phyloP scores from a whole-genome alignment of 805 yeast species.

The Scheffersomyces ergatensis region DNA sequence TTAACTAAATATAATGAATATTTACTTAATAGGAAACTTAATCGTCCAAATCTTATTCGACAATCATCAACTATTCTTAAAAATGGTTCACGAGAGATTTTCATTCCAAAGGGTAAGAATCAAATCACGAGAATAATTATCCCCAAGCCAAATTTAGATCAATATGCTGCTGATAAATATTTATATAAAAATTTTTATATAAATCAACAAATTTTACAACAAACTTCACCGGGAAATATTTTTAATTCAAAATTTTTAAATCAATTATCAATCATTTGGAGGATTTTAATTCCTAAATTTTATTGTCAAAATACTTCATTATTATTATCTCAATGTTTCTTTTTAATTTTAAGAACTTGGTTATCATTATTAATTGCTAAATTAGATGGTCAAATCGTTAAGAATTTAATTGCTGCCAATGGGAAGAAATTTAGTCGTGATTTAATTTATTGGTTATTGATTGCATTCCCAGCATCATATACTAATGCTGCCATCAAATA shows the following conservation, averaged over 20 bases:
- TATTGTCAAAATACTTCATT: conserved; percentile 65
- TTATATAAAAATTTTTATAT: conserved; percentile 46
- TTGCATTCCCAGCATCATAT: conserved; percentile 91
- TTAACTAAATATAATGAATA: conserved; percentile 29
- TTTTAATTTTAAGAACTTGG: conserved; percentile 82
- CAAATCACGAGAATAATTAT: conserved; percentile 34
- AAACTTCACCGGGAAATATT: conserved; percentile 10
- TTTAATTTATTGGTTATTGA: conserved; percentile 79
- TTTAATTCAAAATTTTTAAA: conserved; percentile 64
- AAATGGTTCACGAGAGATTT: conserved; percentile 46
- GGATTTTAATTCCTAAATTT: conserved; percentile 75
- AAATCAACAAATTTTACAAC: conserved; percentile 11
- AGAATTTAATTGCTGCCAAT: conserved; percentile 80
- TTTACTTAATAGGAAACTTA: conserved; percentile 17
- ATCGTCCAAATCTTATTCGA: conserved; percentile 36
- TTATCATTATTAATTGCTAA: conserved; percentile 81
- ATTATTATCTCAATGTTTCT: conserved; percentile 67
- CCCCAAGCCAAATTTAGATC: conserved; percentile 47
- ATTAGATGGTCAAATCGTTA: conserved; percentile 88
- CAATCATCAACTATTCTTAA: conserved; percentile 42
- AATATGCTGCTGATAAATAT: conserved; percentile 55
- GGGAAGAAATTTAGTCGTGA: conserved; percentile 74
- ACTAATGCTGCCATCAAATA: conserved; percentile 87
- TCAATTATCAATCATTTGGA: conserved; percentile 75
- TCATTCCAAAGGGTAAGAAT: conserved; percentile 43